Evolutionary conservation across 2,329 filamentous ascomycete species (phyloP).

Genomic region (Trichoderma polysporum): DNA sequence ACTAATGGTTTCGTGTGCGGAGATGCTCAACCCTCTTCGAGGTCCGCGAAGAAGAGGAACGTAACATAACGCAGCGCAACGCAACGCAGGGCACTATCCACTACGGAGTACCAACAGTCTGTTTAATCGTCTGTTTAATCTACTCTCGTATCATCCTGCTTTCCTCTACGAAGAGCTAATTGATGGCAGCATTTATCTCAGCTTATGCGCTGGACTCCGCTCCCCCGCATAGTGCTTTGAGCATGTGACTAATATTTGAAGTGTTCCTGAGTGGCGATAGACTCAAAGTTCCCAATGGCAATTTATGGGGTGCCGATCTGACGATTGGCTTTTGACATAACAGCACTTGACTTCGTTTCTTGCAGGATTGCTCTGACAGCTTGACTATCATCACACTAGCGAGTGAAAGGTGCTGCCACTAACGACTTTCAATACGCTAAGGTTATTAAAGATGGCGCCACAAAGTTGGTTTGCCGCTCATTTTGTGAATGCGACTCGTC

Average conservation of each 20-base stretch:
- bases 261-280: slow-evolving; percentile 1
- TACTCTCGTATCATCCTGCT: background rate
- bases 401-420: background rate
- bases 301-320: background rate
- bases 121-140: background rate
- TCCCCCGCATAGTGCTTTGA: slow-evolving; percentile 6
- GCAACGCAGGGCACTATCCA: too few relatives aligned
- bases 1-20: background rate
- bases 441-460: slow-evolving; percentile 8
- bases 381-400: background rate
- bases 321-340: background rate
- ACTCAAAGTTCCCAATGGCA: background rate
- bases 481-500: slow-evolving; percentile 13
- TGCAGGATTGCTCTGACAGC: background rate
- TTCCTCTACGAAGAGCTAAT: background rate
- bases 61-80: too few relatives aligned
- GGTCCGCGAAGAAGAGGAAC: background rate
- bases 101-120: too few relatives aligned
- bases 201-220: slow-evolving; percentile 2
- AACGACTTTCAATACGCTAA: slow-evolving; percentile 6
- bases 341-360: background rate
- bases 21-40: background rate
- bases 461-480: background rate
- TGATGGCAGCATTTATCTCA: background rate
- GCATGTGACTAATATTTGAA: slow-evolving; percentile 12